Conservation (phyloP, 345 rosid species). For the Arabis hirsuta region DNA sequence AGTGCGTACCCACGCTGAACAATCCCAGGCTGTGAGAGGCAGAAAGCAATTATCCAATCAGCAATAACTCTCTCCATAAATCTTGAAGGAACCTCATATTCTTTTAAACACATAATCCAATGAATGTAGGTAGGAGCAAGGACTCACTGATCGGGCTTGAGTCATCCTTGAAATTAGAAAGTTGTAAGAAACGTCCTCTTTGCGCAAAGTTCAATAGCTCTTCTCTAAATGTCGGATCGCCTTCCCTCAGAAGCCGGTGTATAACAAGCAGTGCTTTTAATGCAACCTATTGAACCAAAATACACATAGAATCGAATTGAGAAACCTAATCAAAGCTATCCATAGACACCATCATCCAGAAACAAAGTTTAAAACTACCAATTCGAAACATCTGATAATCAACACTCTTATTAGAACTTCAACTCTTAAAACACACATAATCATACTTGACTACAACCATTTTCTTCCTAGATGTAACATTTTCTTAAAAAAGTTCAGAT, state of each 20-base stretch:
- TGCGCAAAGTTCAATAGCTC: slow-evolving; percentile 64
- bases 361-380: slow-evolving; percentile 7
- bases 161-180: slow-evolving; percentile 89
- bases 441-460: neutral
- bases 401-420: neutral
- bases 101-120: slow-evolving; percentile 5
- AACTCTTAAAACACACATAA: neutral
- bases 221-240: slow-evolving; percentile 86
- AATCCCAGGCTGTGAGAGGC: slow-evolving; percentile 78
- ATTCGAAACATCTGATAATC: slow-evolving; percentile 3
- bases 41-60: slow-evolving; percentile 22
- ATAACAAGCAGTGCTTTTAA: slow-evolving; percentile 75
- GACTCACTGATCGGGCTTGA: slow-evolving; percentile 70
- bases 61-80: slow-evolving; percentile 25
- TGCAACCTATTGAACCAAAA: slow-evolving; percentile 61
- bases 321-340: slow-evolving; percentile 5
- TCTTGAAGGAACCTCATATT: slow-evolving; percentile 11
- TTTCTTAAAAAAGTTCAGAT: neutral
- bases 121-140: slow-evolving; percentile 4
- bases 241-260: slow-evolving; percentile 81
- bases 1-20: slow-evolving; percentile 90
- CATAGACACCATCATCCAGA: neutral
- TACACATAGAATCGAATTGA: neutral
- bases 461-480: neutral
- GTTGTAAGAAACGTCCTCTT: slow-evolving; percentile 75